Percentiles rank a stretch among this genome's conserved stretches.
These are phyloP conservation scores for Globisporangium orthogonon DNA, from an alignment of 352 stramenopile genomes.

Conservation along the genomic window DNA sequence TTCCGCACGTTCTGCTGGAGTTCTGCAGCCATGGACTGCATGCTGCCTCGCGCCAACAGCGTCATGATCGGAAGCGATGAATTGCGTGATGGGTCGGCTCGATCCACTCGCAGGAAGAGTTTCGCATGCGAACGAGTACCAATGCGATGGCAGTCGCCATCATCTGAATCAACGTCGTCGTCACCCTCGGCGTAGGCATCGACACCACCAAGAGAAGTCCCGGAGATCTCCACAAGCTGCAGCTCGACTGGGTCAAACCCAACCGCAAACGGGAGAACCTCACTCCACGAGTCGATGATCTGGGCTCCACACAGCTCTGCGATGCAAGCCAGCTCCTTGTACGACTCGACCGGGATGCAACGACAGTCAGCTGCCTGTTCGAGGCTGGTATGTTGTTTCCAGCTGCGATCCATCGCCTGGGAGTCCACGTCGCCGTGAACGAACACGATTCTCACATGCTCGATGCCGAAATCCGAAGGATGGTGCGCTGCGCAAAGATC, in stretches of 20 bases:
- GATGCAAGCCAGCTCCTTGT: conserved; percentile 4
- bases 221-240: conserved; percentile 4
- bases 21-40: neutral
- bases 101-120: conserved; percentile 1
- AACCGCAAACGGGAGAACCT: conserved; percentile 4
- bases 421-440: conserved; percentile 6
- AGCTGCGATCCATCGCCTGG: conserved; percentile 6
- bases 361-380: neutral
- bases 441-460: conserved; percentile 3
- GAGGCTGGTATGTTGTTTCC: neutral
- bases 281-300: conserved; percentile 11
- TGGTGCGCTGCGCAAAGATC: neutral
- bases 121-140: neutral
- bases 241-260: neutral
- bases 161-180: no score
- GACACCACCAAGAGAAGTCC: neutral
- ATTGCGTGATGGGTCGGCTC: neutral
- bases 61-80: conserved; percentile 4
- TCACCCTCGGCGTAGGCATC: neutral
- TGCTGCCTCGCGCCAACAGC: conserved; percentile 7
- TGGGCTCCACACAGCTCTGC: conserved; percentile 7
- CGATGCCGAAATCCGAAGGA: neutral
- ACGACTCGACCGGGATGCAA: conserved; percentile 1
- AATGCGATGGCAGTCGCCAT: neutral
- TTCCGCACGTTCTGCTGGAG: conserved; percentile 4